phyloP scores from a whole-genome alignment of 768 basidiomycete genomes.

The Leccinum fibrillosum region DNA sequence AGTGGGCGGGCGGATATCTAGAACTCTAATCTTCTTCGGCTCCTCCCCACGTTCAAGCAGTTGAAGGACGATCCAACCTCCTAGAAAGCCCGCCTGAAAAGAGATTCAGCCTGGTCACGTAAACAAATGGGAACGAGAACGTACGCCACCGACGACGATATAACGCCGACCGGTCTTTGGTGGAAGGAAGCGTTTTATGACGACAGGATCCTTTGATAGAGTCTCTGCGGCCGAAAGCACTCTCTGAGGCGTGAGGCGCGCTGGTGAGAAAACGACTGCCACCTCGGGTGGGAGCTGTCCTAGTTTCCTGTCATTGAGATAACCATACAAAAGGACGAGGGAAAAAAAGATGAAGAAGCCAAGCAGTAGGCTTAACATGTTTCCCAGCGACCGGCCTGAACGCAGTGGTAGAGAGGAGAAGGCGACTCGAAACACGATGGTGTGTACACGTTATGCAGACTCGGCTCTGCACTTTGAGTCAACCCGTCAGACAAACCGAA shows the following conservation, averaged over 20 bases:
- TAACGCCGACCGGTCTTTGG: conserved; percentile 71
- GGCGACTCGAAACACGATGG: background rate
- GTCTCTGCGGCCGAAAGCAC: conserved; percentile 38
- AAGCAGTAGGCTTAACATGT: conserved; percentile 18
- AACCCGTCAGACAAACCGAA: background rate
- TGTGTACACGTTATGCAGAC: background rate
- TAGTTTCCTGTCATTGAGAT: conserved; percentile 54
- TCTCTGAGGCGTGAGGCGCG: conserved; percentile 44
- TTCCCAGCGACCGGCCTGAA: background rate
- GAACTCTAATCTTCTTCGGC: conserved; percentile 56
- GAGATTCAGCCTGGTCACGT: background rate
- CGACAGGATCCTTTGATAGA: conserved; percentile 34
- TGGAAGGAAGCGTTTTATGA: conserved; percentile 48
- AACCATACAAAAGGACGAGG: conserved; percentile 36
- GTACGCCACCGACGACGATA: conserved; percentile 72
- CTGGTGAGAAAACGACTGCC: conserved; percentile 43
- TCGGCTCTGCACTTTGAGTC: background rate
- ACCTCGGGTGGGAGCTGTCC: conserved; percentile 47
- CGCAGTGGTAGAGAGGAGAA: background rate
- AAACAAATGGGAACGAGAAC: conserved; percentile 19
- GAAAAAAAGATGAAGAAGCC: conserved; percentile 3
- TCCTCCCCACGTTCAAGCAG: conserved; percentile 71
- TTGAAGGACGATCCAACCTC: conserved; percentile 74
- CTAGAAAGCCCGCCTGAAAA: conserved; percentile 65
- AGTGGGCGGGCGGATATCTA: conserved; percentile 64